Evolutionary conservation across 176 grass and related monocot genomes (phyloP), one percentile per base, ranked within the genome.

Genomic region (Melocanna baccifera): DNA sequence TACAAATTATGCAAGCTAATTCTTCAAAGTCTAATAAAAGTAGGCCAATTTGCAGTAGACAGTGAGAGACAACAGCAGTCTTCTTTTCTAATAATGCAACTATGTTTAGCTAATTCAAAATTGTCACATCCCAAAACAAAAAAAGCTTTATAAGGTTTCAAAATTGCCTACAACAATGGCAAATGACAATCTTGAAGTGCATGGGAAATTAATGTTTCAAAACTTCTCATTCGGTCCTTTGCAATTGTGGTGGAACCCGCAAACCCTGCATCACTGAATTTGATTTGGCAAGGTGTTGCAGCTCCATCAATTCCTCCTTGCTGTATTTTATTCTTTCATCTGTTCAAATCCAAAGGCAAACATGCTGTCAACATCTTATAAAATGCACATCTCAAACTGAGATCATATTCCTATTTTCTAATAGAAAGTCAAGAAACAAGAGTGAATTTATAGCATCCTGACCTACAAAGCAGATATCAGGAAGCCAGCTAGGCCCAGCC

Each of bases 321-420:
- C 34, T 85, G 80, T 93, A 97, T 81, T 85, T 93, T 88, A 91
- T 86, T 66, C 91, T 97, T 91, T 93, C 89, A 91, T 97, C 94
- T 97, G 78, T 84, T 76, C 7, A 79, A 70, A 85, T 58, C 11
- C 28, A 85, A 73, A 74, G 26, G 58, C 52, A 82, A 88, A 62
- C 1, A 7, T 40, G 20, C 57, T 72, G 25, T 81, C 13, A 80
- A 64, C 61, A 61, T 46, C 42, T 69, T 63, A 36, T 74, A 73
- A 30, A 73, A 67, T 69, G 30, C 59, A 78, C 13, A 62, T 7
- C 63, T 66, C 18, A 48, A 41, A 62, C 55, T 71, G 19, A 26
- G 47, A 73, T 80, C 32, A 43, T 76, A 59, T 64, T 85, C 50
- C 12, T 25, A 61, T 61, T 61, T 61, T 67, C 26, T n/a, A 82